Evolutionary conservation across 2,329 filamentous ascomycete species (phyloP).

Genomic region (Fusarium heterosporum): DNA sequence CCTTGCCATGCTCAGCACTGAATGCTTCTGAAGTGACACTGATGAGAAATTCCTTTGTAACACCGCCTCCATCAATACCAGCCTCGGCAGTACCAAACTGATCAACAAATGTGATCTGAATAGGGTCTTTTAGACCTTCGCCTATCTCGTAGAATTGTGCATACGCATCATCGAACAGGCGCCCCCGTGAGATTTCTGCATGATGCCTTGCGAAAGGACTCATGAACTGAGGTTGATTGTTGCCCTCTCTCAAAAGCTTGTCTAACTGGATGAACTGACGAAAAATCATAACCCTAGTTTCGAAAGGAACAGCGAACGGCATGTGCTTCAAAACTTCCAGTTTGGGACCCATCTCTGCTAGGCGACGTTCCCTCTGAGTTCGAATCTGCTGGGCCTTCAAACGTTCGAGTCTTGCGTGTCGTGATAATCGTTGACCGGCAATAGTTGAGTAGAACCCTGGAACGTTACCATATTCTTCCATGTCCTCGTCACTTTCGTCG

Average conservation of each 20-base stretch:
- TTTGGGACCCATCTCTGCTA: slow-evolving; percentile 85
- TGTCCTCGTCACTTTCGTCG: slow-evolving; percentile 54
- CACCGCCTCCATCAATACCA: slow-evolving; percentile 95
- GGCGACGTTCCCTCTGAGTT: slow-evolving; percentile 74
- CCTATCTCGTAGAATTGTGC: slow-evolving; percentile 84
- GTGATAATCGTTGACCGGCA: slow-evolving; percentile 69
- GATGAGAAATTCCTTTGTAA: slow-evolving; percentile 96
- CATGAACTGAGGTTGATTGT: slow-evolving; percentile 15
- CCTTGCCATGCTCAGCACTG: slow-evolving; percentile 57
- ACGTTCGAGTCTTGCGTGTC: slow-evolving; percentile 72
- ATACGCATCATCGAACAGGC: slow-evolving; percentile 88
- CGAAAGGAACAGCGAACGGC: slow-evolving; percentile 96
- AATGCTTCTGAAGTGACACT: slow-evolving; percentile 91
- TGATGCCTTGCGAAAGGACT: slow-evolving; percentile 70
- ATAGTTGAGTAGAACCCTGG: slow-evolving; percentile 50
- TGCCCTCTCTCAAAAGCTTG: slow-evolving; percentile 45
- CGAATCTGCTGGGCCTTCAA: slow-evolving; percentile 73
- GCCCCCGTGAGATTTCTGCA: slow-evolving; percentile 81
- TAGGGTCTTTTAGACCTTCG: slow-evolving; percentile 89
- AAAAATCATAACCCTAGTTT: slow-evolving; percentile 91
- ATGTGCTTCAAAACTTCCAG: slow-evolving; percentile 94
- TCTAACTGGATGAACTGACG: slow-evolving; percentile 91
- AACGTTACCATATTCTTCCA: slow-evolving; percentile 48
- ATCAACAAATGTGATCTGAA: slow-evolving; percentile 96
- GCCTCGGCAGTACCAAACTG: slow-evolving; percentile 88